Percentiles rank a stretch among this genome's conserved stretches.
These are phyloP conservation scores for Pleurotus eryngii DNA, from an alignment of 768 basidiomycete genomes.

Conservation along the genomic window DNA sequence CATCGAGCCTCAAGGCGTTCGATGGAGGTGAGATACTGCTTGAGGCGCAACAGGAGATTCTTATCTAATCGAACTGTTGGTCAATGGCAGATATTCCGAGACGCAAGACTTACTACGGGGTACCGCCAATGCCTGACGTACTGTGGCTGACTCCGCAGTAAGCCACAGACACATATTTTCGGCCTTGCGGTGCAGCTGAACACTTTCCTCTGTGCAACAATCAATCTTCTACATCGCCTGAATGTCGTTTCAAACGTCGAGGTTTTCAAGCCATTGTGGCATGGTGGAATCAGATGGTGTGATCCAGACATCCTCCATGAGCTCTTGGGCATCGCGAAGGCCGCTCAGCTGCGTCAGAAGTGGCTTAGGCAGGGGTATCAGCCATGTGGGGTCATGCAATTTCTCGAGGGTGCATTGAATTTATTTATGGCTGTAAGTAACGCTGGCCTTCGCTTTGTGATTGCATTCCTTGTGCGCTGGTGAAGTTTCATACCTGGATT, in stretches of 20 bases:
- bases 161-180: conserved; percentile 36
- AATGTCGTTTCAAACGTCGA: conserved; percentile 17
- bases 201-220: conserved; percentile 27
- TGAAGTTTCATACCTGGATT: conserved; percentile 30
- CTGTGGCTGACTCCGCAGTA: conserved; percentile 20
- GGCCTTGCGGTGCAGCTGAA: conserved; percentile 20
- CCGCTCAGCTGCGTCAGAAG: conserved; percentile 26
- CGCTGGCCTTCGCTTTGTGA: conserved; percentile 26
- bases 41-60: not conserved
- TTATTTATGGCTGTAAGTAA: conserved; percentile 26
- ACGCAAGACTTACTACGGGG: not conserved
- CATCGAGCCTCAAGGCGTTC: not conserved
- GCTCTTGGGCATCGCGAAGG: conserved; percentile 17
- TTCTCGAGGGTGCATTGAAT: conserved; percentile 22
- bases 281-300: conserved; percentile 5
- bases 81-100: not conserved
- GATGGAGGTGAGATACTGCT: not conserved
- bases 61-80: not conserved
- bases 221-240: conserved; percentile 20
- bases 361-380: conserved; percentile 27
- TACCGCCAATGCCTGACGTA: conserved; percentile 17
- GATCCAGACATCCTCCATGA: conserved; percentile 39
- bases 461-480: conserved; percentile 27
- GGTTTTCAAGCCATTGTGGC: conserved; percentile 31
- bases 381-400: conserved; percentile 17